phyloP scores from a whole-genome alignment of 2,329 filamentous ascomycete genomes.

The Lojkania enalia region DNA sequence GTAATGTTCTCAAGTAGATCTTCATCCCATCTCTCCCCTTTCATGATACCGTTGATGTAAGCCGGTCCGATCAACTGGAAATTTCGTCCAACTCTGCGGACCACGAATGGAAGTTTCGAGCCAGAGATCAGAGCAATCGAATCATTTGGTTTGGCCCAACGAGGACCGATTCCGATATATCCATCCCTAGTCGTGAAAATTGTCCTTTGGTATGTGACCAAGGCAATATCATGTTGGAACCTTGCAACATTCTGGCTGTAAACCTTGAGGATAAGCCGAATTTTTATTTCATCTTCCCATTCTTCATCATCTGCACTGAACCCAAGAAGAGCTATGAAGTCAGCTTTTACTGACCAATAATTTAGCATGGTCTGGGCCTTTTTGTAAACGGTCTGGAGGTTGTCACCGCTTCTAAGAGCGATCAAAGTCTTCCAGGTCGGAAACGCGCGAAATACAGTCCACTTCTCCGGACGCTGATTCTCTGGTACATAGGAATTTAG shows the following conservation, averaged over 20 bases:
- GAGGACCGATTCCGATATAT: constrained; percentile 9
- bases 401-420: too few species aligned
- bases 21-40: neutral
- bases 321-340: constrained; percentile 2
- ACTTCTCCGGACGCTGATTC: too few species aligned
- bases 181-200: constrained; percentile 9
- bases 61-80: constrained; percentile 1
- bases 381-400: too few species aligned
- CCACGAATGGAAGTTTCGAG: neutral
- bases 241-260: constrained; percentile 1
- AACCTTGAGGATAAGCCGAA: constrained; percentile 3
- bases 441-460: too few species aligned
- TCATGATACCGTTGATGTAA: neutral
- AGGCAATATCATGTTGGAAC: constrained; percentile 9
- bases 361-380: too few species aligned
- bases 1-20: neutral
- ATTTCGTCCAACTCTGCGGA: neutral
- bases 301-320: constrained; percentile 1
- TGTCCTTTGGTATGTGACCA: constrained; percentile 9
- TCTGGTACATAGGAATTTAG: too few species aligned
- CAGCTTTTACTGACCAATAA: neutral
- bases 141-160: constrained; percentile 2
- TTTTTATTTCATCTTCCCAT: constrained; percentile 5
- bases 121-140: constrained; percentile 8
- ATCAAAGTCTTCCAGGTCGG: too few species aligned